phyloP scores from a whole-genome alignment of 441 rosid genomes.

The Isatis lusitanica region DNA sequence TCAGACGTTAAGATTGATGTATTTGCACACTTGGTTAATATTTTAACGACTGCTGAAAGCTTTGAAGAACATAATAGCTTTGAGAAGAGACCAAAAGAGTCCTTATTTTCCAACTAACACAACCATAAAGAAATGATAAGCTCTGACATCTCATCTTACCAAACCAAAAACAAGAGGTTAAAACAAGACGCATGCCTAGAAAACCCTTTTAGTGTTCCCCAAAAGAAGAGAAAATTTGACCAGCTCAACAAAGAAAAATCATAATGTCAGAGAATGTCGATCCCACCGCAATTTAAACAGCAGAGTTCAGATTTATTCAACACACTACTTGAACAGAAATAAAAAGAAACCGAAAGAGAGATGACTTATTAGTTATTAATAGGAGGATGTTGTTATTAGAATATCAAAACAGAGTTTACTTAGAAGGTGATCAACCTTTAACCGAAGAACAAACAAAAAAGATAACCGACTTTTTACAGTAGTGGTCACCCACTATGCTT shows the following conservation, averaged over 20 bases:
- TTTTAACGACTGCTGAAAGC: slow-evolving; percentile 4
- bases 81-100: slow-evolving; percentile 50
- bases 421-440: slow-evolving; percentile 40
- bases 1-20: slow-evolving; percentile 41
- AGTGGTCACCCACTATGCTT: slow-evolving; percentile 62
- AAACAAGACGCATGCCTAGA: slow-evolving; percentile 27
- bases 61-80: slow-evolving; percentile 35
- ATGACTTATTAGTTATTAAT: slow-evolving; percentile 17
- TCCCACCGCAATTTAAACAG: neutral
- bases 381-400: slow-evolving; percentile 9
- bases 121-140: slow-evolving; percentile 36
- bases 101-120: slow-evolving; percentile 51
- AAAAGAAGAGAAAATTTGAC: neutral
- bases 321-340: slow-evolving; percentile 28
- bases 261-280: neutral
- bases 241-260: neutral
- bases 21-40: slow-evolving; percentile 42
- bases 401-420: slow-evolving; percentile 29
- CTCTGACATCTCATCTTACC: slow-evolving; percentile 30
- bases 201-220: neutral
- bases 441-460: slow-evolving; percentile 19
- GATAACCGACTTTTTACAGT: slow-evolving; percentile 8
- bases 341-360: slow-evolving; percentile 27
- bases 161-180: slow-evolving; percentile 16
- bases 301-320: neutral